Evolutionary conservation across 805 yeast genomes (phyloP), one percentile per base, ranked within the genome.

Genomic region (Saturnispora sanitii): DNA sequence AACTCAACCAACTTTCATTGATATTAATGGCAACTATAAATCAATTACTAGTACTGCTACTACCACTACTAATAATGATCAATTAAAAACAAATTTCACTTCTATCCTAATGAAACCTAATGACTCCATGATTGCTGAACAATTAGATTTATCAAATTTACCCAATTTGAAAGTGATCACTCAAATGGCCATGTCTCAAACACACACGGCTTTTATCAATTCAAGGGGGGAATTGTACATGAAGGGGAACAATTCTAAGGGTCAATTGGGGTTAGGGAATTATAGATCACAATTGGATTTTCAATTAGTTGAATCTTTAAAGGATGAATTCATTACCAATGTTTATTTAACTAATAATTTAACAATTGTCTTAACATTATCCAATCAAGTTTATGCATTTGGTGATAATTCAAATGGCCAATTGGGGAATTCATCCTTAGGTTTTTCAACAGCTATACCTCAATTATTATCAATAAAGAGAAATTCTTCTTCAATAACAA

Each of bases 171-270:
- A 42, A n/a, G 15, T 26, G 12, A 37, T 44, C 4, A 4, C 11
- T 3, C 37, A 42, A 17, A 33, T 42, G 16, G 30, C 19, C 2
- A 34, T 41, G 11, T 41, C 38, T 12, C 35, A 38, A 6, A 34
- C 46, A 2, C 47, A 44, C 29, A 30, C 44, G 8, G 45, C 43
- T 3, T 39, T 44, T 3, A 25, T 46, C 7, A 46, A 45, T 4
- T 32, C 41, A 11, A 13, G 41, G 8, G 49, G 49, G 2, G 18
- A 28, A 12, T 22, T 40, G 8, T 40, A 29, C 46, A 60, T 86
- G 0, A 86, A 95, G 94, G 96, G 96, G 0, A 66, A 76, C 45
- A 85, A 85, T 51, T 64, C 67, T n/a, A 42, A 20, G 25, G 41
- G 43, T 4, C 46, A 42, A 37, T 37, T 45, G 11, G 46, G 46